Evolutionary conservation across 345 rosid genomes (phyloP), one percentile per base, ranked within the genome.

Genomic region (Citrus maxima): DNA sequence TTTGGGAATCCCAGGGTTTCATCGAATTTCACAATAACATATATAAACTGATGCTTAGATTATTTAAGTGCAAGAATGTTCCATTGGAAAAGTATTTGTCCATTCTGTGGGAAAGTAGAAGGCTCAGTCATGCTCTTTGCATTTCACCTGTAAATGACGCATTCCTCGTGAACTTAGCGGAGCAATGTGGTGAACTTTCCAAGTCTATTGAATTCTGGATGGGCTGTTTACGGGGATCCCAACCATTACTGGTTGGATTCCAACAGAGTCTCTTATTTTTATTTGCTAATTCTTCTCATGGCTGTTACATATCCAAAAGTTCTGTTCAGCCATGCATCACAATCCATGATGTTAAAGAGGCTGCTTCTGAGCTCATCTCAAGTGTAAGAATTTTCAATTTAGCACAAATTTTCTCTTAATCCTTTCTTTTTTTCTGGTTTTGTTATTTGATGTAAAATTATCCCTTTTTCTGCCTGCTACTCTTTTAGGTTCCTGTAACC

Each of bases 41-140:
- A 79, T 92, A 85, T 78, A 84, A 83, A 82, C 85, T 95, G 80
- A 81, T 95, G 68, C 78, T 88, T 67, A 87, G 88, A 74, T 70
- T 88, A 60, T 88, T 83, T 76, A 79, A 87, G 75, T 81, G 78
- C 79, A 92, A 88, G 85, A 83, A 86, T 72, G 66, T 90, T 78
- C 84, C 87, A 67, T 19, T 80, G 73, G 93, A 85, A 87, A 91
- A 76, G 84, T 90, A 88, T 73, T 49, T 94, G 81, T 80, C 90
- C 77, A 80, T 81, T 80, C 79, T 93, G 56, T 92, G 97, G 98
- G 95, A 87, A 81, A 82, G 87, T 82, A 89, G 98, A 87, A 90
- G 98, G 86, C 90, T 92, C 56, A 88, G 89, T 80, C 99, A 95
- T 84, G 92, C 93, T 21, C 92, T 95, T 76, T 95, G 98, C 82